phyloP scores from a whole-genome alignment of 129 eudicot genomes.

The Centella asiatica region DNA sequence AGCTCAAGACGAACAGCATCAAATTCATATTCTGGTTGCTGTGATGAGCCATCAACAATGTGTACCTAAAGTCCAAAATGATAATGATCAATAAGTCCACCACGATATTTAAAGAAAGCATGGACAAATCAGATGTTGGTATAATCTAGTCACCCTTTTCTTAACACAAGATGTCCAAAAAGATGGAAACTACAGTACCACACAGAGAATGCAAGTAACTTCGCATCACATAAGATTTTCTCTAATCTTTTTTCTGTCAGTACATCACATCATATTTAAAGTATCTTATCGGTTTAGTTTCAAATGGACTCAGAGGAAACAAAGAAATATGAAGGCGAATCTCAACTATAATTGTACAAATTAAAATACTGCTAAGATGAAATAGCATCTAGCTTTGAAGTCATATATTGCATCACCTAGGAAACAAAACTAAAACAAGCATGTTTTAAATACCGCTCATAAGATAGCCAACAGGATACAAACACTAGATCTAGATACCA shows the following conservation, averaged over 20 bases:
- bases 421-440: no score
- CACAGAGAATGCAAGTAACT: background rate
- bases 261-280: no score
- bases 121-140: background rate
- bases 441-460: no score
- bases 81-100: constrained; percentile 24
- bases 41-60: constrained; percentile 84
- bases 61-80: constrained; percentile 66
- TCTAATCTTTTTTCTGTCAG: background rate
- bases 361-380: no score
- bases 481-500: no score
- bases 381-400: no score
- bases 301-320: no score
- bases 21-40: constrained; percentile 86
- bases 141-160: background rate
- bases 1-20: constrained; percentile 94
- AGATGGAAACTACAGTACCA: background rate
- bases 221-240: background rate
- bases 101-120: constrained; percentile 4
- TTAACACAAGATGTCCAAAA: background rate
- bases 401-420: no score
- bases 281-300: no score
- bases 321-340: no score
- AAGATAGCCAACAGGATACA: no score
- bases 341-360: no score